Evolutionary conservation across 768 basidiomycete species (phyloP).

Genomic region (Mycena epipterygia): DNA sequence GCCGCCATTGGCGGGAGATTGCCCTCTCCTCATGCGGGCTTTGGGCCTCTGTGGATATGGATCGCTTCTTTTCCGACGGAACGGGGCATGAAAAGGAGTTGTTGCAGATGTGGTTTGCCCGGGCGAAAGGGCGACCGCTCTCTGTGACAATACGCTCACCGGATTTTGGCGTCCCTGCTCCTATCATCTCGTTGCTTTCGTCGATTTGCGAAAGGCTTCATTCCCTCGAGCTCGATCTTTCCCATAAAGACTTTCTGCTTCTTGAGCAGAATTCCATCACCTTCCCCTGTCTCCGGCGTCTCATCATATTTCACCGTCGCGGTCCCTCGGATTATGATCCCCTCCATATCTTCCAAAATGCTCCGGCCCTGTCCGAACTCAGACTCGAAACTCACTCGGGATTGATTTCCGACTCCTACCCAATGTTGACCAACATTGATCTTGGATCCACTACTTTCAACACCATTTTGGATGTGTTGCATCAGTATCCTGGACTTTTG

Average conservation of each 20-base stretch:
- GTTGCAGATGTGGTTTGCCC: too few species aligned
- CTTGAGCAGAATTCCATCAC: not conserved
- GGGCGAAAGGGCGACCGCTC: too few species aligned
- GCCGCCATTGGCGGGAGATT: too few species aligned
- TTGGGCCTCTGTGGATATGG: too few species aligned
- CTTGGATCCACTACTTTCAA: too few species aligned
- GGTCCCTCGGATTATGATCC: conserved; percentile 1
- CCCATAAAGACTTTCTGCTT: not conserved
- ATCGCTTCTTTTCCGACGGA: too few species aligned
- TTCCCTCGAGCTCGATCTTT: not conserved
- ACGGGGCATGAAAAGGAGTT: too few species aligned
- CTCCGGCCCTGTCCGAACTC: not conserved
- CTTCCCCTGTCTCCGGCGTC: conserved; percentile 1
- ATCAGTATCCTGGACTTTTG: too few species aligned
- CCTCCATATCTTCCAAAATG: too few species aligned
- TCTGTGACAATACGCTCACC: not conserved
- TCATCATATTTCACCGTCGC: not conserved
- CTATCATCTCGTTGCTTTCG: not conserved
- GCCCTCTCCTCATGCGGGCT: too few species aligned
- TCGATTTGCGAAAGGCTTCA: not conserved
- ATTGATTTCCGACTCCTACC: not conserved
- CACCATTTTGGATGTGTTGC: too few species aligned
- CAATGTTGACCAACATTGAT: too few species aligned
- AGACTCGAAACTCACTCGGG: conserved; percentile 1
- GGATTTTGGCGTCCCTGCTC: not conserved